Percentiles rank a stretch among this genome's conserved stretches.
phyloP scores from a whole-genome alignment of 768 basidiomycete genomes.

The Rhodosporidiobolus sp. region DNA sequence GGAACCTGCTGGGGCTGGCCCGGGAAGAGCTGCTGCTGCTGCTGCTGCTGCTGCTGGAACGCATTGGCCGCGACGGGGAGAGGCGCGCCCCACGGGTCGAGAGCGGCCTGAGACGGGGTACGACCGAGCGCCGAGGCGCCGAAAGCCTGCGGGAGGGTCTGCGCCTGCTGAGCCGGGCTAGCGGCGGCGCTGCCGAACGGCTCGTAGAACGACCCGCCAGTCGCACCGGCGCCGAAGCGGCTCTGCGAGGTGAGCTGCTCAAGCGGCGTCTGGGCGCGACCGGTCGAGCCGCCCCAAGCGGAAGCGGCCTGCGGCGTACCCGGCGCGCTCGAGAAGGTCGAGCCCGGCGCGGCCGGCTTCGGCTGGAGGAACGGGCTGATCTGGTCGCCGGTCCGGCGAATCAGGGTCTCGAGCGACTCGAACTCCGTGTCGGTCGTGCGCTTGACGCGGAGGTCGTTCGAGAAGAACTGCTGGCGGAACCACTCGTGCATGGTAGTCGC shows the following conservation, averaged over 20 bases:
- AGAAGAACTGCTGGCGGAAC: slow-evolving; percentile 52
- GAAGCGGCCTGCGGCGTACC: slow-evolving; percentile 27
- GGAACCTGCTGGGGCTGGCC: slow-evolving; percentile 8
- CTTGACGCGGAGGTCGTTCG: slow-evolving; percentile 47
- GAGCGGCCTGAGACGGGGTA: slow-evolving; percentile 5
- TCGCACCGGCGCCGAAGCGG: slow-evolving; percentile 11
- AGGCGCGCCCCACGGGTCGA: slow-evolving; percentile 40
- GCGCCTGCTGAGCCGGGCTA: slow-evolving; percentile 22
- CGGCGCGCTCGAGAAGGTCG: slow-evolving; percentile 35
- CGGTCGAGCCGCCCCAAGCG: slow-evolving; percentile 14
- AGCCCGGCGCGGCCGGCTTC: slow-evolving; percentile 32
- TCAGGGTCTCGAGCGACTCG: slow-evolving; percentile 49
- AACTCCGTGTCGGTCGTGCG: slow-evolving; percentile 46
- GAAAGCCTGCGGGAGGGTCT: slow-evolving; percentile 16
- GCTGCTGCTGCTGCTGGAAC: slow-evolving; percentile 4
- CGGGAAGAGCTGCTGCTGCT: slow-evolving; percentile 6
- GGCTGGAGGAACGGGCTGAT: slow-evolving; percentile 49
- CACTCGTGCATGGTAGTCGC: slow-evolving; percentile 54
- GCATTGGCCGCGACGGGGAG: slow-evolving; percentile 3
- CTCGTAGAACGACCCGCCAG: slow-evolving; percentile 23
- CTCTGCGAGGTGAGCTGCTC: slow-evolving; percentile 23
- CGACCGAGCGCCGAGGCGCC: slow-evolving; percentile 14
- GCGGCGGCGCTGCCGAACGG: slow-evolving; percentile 27
- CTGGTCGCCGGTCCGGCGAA: slow-evolving; percentile 46
- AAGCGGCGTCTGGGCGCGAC: slow-evolving; percentile 27